Conservation (phyloP, 345 rosid species). For the Raphanus raphanistrum region DNA sequence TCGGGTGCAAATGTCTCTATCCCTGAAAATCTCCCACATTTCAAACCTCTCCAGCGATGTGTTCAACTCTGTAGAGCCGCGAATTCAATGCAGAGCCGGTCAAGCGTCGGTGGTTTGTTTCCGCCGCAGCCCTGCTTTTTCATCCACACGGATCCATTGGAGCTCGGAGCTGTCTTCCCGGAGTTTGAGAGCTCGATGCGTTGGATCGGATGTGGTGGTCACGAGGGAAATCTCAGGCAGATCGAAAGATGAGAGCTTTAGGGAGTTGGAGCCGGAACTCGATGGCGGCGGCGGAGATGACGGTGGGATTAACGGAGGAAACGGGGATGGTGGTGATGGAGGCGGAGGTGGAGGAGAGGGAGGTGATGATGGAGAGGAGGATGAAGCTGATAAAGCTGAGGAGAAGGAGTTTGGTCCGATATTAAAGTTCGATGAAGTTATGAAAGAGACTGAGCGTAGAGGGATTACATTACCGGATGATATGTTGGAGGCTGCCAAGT, state of each 20-base stretch:
- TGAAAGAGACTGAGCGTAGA: conserved; percentile 61
- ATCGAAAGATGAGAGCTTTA: conserved; percentile 28
- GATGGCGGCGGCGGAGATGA: conserved; percentile 13
- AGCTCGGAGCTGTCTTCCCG: conserved; percentile 23
- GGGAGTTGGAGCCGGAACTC: conserved; percentile 33
- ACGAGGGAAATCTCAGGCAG: conserved; percentile 15
- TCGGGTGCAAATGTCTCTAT: conserved; percentile 27
- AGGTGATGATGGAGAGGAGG: conserved; percentile 45
- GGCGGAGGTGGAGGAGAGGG: conserved; percentile 45
- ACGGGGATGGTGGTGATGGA: conserved; percentile 24
- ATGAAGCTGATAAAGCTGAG: conserved; percentile 50
- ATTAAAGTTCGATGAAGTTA: conserved; percentile 67
- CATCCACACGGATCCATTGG: conserved; percentile 27
- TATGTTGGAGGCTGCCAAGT: conserved; percentile 76
- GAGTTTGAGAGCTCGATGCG: conserved; percentile 25
- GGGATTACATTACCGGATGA: conserved; percentile 71
- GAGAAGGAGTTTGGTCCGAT: conserved; percentile 79
- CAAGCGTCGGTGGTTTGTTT: conserved; percentile 29
- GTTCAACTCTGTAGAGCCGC: conserved; percentile 19
- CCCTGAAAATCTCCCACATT: conserved; percentile 30
- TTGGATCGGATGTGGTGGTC: conserved; percentile 27
- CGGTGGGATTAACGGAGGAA: conserved; percentile 17
- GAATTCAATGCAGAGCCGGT: conserved; percentile 23
- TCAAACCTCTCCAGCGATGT: conserved; percentile 22
- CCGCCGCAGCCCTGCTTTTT: conserved; percentile 7